A percentile compares a stretch with the other conserved stretches of the same genome.
Conservation (phyloP, 805 yeast species). For the Lipomyces sp. region DNA sequence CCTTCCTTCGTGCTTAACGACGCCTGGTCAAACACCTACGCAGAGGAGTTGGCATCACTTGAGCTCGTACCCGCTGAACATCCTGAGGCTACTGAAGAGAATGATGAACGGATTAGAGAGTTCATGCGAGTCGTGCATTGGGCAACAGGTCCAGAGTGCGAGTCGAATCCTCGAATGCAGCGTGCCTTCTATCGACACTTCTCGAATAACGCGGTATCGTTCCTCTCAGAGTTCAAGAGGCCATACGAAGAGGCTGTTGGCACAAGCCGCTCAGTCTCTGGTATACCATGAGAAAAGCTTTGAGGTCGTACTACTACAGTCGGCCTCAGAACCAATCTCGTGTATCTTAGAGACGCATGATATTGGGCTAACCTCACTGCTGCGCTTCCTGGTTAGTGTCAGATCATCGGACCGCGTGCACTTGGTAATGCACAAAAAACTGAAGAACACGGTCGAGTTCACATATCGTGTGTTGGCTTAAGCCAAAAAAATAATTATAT, state of each 20-base stretch:
- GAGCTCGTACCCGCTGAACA: neutral
- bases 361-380: neutral
- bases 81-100: neutral
- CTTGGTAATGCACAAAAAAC: too few relatives aligned
- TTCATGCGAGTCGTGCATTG: constrained; percentile 1
- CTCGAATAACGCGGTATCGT: neutral
- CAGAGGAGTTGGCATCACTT: neutral
- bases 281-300: neutral
- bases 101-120: neutral
- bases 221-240: constrained; percentile 1
- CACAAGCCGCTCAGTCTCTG: neutral
- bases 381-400: neutral
- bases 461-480: too few relatives aligned
- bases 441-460: too few relatives aligned
- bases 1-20: neutral
- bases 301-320: neutral
- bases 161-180: neutral
- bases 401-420: neutral
- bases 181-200: neutral
- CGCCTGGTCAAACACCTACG: neutral
- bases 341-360: neutral
- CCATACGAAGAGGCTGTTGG: neutral
- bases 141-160: neutral
- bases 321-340: constrained; percentile 1
- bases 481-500: too few relatives aligned